Evolutionary conservation across 2,329 filamentous ascomycete species (phyloP).

Genomic region (Colletotrichum tanaceti): DNA sequence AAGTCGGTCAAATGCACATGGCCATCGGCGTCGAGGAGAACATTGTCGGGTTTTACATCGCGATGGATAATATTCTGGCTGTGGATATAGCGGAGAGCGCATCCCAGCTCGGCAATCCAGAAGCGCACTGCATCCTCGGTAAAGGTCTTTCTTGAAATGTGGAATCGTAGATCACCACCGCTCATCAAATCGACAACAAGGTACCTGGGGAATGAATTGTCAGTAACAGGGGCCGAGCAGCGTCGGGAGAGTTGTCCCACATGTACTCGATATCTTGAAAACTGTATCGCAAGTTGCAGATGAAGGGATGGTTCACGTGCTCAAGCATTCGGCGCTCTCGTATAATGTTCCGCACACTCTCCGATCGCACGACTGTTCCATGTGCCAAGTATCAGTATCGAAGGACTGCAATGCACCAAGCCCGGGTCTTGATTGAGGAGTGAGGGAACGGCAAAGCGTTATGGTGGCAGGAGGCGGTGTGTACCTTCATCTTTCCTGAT

Average conservation of each 20-base stretch:
- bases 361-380: constrained; percentile 85
- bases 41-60: constrained; percentile 93
- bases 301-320: constrained; percentile 96
- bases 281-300: constrained; percentile 98
- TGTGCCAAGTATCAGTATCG: constrained; percentile 36
- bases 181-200: constrained; percentile 98
- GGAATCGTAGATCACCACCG: constrained; percentile 94
- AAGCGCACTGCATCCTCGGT: constrained; percentile 97
- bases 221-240: constrained; percentile 34
- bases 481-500: constrained; percentile 97
- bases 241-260: constrained; percentile 63
- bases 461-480: constrained; percentile 44
- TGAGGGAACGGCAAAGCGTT: neutral
- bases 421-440: neutral
- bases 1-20: constrained; percentile 99
- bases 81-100: constrained; percentile 89
- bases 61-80: constrained; percentile 88
- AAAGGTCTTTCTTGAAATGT: constrained; percentile 97
- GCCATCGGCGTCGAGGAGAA: constrained; percentile 86
- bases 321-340: constrained; percentile 97
- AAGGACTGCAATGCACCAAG: neutral
- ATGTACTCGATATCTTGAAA: constrained; percentile 99
- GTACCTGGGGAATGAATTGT: constrained; percentile 72
- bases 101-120: constrained; percentile 95
- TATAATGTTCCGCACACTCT: constrained; percentile 98